These are phyloP conservation scores for Knufia petricola DNA, from an alignment of 2,329 filamentous ascomycete genomes.

Conservation along the genomic window DNA sequence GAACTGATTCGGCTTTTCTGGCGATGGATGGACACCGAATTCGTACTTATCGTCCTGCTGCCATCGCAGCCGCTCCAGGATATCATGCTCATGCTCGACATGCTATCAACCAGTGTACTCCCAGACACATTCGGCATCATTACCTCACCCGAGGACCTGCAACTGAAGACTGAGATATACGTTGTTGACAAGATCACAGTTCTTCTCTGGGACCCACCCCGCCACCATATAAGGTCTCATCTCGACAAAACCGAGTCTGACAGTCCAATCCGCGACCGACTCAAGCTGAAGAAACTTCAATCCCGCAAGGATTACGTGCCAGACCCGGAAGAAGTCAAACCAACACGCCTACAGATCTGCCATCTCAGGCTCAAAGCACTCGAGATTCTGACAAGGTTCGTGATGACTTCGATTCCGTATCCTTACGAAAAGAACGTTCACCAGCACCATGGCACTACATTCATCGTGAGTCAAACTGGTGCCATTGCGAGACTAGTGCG, in stretches of 20 bases:
- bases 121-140: conserved; percentile 47
- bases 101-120: conserved; percentile 48
- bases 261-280: not conserved
- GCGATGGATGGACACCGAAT: conserved; percentile 46
- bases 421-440: conserved; percentile 51
- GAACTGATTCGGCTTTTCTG: conserved; percentile 42
- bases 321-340: conserved; percentile 24
- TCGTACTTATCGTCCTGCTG: conserved; percentile 50
- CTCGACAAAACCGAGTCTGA: not conserved
- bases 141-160: conserved; percentile 29
- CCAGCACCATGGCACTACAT: conserved; percentile 45
- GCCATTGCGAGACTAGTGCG: conserved; percentile 67
- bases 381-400: conserved; percentile 33
- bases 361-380: conserved; percentile 36
- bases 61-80: conserved; percentile 48
- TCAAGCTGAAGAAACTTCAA: not conserved
- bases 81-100: conserved; percentile 44
- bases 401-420: conserved; percentile 27
- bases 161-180: conserved; percentile 34
- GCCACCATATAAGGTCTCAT: conserved; percentile 10
- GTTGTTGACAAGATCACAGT: conserved; percentile 49
- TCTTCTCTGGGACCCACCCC: conserved; percentile 46
- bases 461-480: conserved; percentile 58
- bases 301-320: not conserved
- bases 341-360: conserved; percentile 28